These are phyloP conservation scores for Tulasnella sp. DNA, from an alignment of 768 basidiomycete genomes.

Conservation along the genomic window DNA sequence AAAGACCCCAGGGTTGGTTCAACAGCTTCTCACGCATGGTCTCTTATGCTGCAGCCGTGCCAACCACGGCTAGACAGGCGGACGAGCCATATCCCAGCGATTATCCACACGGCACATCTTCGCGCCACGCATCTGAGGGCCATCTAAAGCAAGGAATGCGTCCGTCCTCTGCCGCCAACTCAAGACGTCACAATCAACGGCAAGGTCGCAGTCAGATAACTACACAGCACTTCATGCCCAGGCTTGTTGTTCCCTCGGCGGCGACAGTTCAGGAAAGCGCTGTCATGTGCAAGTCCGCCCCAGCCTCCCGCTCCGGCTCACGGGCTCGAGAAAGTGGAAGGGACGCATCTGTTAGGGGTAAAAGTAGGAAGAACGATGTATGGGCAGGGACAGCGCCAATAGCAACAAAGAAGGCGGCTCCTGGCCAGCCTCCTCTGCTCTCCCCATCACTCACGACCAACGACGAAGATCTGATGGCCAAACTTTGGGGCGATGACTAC, in stretches of 20 bases:
- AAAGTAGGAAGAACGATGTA: background rate
- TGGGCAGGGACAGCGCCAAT: background rate
- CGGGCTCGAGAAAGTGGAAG: background rate
- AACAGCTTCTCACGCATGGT: background rate
- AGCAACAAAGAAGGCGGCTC: background rate
- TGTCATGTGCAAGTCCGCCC: slow-evolving; percentile 7
- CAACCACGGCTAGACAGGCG: background rate
- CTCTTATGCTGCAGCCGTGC: background rate
- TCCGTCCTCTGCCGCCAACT: background rate
- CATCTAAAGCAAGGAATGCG: background rate
- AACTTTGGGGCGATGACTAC: background rate
- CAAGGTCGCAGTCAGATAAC: background rate
- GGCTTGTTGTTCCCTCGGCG: background rate
- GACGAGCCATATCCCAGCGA: background rate
- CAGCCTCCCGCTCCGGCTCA: background rate
- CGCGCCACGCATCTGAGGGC: background rate
- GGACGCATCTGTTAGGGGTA: no score
- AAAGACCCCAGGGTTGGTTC: background rate
- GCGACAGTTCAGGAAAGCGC: background rate
- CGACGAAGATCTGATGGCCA: background rate
- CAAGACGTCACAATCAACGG: background rate
- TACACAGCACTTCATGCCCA: slow-evolving; percentile 4
- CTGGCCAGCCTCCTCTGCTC: background rate
- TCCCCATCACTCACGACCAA: background rate
- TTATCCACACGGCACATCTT: background rate